Evolutionary conservation across 768 basidiomycete species (phyloP), one percentile per base, ranked within the genome.

Genomic region (Podaxis sp.): DNA sequence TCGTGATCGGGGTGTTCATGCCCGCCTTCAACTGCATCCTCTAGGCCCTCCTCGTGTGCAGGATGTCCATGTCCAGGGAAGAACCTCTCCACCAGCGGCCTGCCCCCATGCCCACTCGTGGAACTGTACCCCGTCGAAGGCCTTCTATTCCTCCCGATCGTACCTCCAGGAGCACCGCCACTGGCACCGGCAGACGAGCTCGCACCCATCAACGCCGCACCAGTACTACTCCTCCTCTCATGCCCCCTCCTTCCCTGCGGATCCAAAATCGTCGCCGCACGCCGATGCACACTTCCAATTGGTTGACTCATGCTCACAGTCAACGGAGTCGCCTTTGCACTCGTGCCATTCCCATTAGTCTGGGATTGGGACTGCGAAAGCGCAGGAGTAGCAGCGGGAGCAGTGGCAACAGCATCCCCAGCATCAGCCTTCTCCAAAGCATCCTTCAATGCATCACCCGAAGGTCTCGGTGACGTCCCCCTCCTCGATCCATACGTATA

Each of bases 181-280:
- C 62, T 39, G 22, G 63, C 62, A 53, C 69, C 66, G 28, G 59
- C 46, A 3, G 63, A 59, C 12, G 62, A 56, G 19, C 61, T 64
- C n/a, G 54, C 59, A 24, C 69, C 66, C 68, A 79, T 71, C 42
- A 84, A 79, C 44, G 87, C 84, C 24, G 84, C 90, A 28, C 90
- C 88, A 0, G 88, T 90, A 69, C 90, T 92, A 69, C 89, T 91
- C 69, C 92, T 75, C 69, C 92, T 79, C 66, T 90, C 89, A 70
- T 93, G 92, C 48, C 87, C 79, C 13, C 79, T 76, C 24, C 86
- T 79, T 28, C 86, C 84, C 53, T 85, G 82, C 0, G 90, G 84
- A 71, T 93, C 92, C 38, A 93, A 71, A 40, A 93, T 80, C 15
- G 92, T 92, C 62, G 91, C 90, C 3, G 91, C 91, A 4, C 92